Conservation (phyloP, 169 alveolate species). For the Neospora caninum region DNA sequence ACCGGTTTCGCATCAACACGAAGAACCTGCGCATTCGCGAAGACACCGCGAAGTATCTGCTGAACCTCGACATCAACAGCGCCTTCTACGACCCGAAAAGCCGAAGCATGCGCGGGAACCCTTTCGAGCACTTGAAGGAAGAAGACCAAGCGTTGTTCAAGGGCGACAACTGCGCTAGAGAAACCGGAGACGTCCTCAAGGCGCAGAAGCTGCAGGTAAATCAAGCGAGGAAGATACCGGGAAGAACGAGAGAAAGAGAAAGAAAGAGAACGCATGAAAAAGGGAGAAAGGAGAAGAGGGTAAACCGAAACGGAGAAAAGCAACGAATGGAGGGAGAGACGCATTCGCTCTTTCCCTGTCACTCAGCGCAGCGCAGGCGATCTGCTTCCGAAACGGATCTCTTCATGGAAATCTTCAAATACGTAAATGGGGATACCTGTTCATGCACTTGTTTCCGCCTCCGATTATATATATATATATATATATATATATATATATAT, state of each 20-base stretch:
- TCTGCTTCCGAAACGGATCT: too few species aligned
- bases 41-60: constrained; percentile 96
- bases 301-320: neutral
- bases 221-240: neutral
- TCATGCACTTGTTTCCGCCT: neutral
- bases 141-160: constrained; percentile 78
- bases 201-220: constrained; percentile 80
- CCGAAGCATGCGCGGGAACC: constrained; percentile 93
- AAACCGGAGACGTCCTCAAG: constrained; percentile 82
- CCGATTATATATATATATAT: neutral
- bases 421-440: neutral
- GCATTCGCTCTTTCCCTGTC: too few species aligned
- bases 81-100: constrained; percentile 97
- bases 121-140: constrained; percentile 77
- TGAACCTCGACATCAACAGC: constrained; percentile 93
- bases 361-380: too few species aligned
- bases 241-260: neutral
- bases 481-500: neutral
- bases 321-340: too few species aligned
- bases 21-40: constrained; percentile 95
- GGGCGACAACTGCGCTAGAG: constrained; percentile 88
- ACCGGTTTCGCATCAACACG: constrained; percentile 83
- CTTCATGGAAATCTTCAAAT: too few species aligned
- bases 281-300: too few species aligned
- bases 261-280: too few species aligned